phyloP scores from a whole-genome alignment of 306 rosid genomes.

The Sophora flavescens region DNA sequence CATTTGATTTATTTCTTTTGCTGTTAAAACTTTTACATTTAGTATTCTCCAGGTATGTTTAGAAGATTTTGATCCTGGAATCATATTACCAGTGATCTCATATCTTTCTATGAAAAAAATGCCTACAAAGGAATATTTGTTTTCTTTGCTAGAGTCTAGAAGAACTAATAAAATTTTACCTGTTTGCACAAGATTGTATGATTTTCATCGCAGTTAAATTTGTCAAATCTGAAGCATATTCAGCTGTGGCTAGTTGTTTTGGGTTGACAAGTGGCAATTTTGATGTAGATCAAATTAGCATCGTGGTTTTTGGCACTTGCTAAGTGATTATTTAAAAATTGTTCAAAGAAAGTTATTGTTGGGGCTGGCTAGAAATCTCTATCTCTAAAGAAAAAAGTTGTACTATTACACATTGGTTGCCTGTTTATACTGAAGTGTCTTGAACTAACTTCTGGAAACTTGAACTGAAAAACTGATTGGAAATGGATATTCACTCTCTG shows the following conservation, averaged over 20 bases:
- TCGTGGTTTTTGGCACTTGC: slow-evolving; percentile 33
- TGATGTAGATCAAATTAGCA: slow-evolving; percentile 7
- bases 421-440: slow-evolving; percentile 7
- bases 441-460: slow-evolving; percentile 12
- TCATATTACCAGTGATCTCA: slow-evolving; percentile 30
- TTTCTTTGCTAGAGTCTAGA: slow-evolving; percentile 19
- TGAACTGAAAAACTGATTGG: slow-evolving; percentile 17
- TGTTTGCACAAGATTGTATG: not conserved
- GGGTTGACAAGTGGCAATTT: not conserved
- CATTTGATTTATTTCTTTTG: not conserved
- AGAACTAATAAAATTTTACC: not conserved
- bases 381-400: not conserved
- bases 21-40: slow-evolving; percentile 40
- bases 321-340: not conserved
- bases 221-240: slow-evolving; percentile 18
- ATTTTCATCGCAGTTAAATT: slow-evolving; percentile 2
- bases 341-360: slow-evolving; percentile 13
- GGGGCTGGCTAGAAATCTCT: slow-evolving; percentile 26
- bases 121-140: not conserved
- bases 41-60: slow-evolving; percentile 55
- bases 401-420: not conserved
- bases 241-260: not conserved
- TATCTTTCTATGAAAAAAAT: not conserved
- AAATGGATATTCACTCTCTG: slow-evolving; percentile 1
- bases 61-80: slow-evolving; percentile 39